These are phyloP conservation scores for Aspergillus kassunensis DNA, from an alignment of 495 filamentous ascomycete genomes.

Conservation along the genomic window DNA sequence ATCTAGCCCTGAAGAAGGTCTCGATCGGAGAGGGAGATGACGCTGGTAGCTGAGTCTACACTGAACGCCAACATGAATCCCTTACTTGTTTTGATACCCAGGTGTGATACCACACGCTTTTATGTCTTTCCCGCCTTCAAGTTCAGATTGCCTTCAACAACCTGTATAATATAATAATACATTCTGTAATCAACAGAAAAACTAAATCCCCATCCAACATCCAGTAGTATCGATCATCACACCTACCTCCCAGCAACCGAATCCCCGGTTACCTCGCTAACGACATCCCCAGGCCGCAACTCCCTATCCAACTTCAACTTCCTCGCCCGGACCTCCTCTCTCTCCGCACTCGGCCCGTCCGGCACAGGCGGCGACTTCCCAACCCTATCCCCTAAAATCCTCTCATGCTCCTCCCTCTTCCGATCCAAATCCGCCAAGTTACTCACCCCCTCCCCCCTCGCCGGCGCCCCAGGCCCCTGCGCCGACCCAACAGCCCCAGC, in stretches of 20 bases:
- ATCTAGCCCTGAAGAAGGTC: slow-evolving; percentile 47
- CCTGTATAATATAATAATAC: background rate
- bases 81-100: slow-evolving; percentile 18
- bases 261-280: slow-evolving; percentile 27
- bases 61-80: slow-evolving; percentile 4
- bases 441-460: slow-evolving; percentile 36
- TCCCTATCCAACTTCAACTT: slow-evolving; percentile 29
- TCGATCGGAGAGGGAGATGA: slow-evolving; percentile 43
- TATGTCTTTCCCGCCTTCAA: background rate
- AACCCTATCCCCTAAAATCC: slow-evolving; percentile 33
- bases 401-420: slow-evolving; percentile 44
- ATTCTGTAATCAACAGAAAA: background rate
- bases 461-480: slow-evolving; percentile 25
- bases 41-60: slow-evolving; percentile 23
- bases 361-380: slow-evolving; percentile 18
- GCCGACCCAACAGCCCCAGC: slow-evolving; percentile 32
- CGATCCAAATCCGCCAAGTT: slow-evolving; percentile 39
- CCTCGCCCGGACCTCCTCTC: slow-evolving; percentile 26
- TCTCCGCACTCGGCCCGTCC: slow-evolving; percentile 23
- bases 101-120: slow-evolving; percentile 2
- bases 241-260: slow-evolving; percentile 24
- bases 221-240: background rate
- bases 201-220: background rate
- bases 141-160: background rate
- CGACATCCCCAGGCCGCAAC: slow-evolving; percentile 28